phyloP scores from a whole-genome alignment of 257 asterid genomes.

The Leptodermis oblonga region DNA sequence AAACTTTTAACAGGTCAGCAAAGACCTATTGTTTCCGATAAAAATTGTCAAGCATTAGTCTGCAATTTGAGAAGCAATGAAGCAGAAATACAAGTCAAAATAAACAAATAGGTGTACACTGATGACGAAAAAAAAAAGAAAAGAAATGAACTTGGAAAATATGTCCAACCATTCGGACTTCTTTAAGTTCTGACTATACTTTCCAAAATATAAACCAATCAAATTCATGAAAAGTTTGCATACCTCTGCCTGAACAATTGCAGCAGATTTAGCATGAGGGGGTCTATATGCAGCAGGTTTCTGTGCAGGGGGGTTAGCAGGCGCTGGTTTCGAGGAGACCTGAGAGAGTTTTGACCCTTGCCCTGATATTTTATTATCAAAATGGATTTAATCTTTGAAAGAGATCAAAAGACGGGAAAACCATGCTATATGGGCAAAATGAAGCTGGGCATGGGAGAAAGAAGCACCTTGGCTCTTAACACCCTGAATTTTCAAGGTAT shows the following conservation, averaged over 20 bases:
- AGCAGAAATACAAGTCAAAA: not conserved
- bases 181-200: not conserved
- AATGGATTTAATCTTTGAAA: conserved; percentile 13
- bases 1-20: not conserved
- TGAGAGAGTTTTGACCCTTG: conserved; percentile 59
- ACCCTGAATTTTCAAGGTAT: conserved; percentile 61
- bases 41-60: not conserved
- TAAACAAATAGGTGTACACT: not conserved
- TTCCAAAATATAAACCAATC: not conserved
- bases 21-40: not conserved
- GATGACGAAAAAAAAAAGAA: too few species aligned
- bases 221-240: not conserved
- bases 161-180: not conserved
- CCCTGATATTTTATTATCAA: conserved; percentile 36
- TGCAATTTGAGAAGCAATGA: too few species aligned
- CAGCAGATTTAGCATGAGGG: conserved; percentile 93
- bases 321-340: conserved; percentile 43
- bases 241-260: conserved; percentile 90
- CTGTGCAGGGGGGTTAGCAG: conserved; percentile 51
- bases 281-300: conserved; percentile 98
- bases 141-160: not conserved
- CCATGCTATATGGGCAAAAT: not conserved
- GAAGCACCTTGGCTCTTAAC: conserved; percentile 54
- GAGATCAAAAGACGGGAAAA: conserved; percentile 2
- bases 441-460: not conserved